Conservation (phyloP, 768 basidiomycete genomes). For the Collybiopsis luxurians region DNA sequence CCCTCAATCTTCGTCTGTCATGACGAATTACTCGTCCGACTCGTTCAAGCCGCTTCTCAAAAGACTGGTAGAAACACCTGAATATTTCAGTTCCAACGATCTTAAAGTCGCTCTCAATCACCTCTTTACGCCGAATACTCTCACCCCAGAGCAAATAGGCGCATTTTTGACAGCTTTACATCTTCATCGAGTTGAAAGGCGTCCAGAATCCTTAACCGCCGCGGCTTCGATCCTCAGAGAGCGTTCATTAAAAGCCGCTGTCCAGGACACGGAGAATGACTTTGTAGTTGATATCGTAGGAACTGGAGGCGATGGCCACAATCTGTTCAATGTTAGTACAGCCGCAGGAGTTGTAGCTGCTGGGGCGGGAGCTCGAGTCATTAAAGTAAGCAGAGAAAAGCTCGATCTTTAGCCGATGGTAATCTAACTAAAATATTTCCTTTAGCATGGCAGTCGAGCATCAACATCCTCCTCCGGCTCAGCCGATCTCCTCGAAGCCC, state of each 20-base stretch:
- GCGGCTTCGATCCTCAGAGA: slow-evolving; percentile 73
- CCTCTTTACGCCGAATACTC: slow-evolving; percentile 62
- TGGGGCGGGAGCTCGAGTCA: slow-evolving; percentile 88
- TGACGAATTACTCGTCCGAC: slow-evolving; percentile 22
- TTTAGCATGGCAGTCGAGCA: slow-evolving; percentile 84
- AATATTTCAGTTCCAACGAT: slow-evolving; percentile 78
- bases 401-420: neutral
- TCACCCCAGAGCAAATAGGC: slow-evolving; percentile 76
- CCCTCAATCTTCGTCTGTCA: neutral
- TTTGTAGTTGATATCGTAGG: slow-evolving; percentile 82
- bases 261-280: slow-evolving; percentile 60
- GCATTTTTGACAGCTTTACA: slow-evolving; percentile 89
- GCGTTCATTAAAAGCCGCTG: slow-evolving; percentile 62
- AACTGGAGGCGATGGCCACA: slow-evolving; percentile 93
- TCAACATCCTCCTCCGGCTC: slow-evolving; percentile 95
- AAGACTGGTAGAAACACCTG: slow-evolving; percentile 78
- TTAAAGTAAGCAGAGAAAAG: slow-evolving; percentile 64
- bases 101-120: slow-evolving; percentile 72
- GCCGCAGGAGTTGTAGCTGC: slow-evolving; percentile 92
- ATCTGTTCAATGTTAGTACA: slow-evolving; percentile 96
- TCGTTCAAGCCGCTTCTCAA: slow-evolving; percentile 78
- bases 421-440: slow-evolving; percentile 10
- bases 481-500: slow-evolving; percentile 85
- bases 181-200: slow-evolving; percentile 71
- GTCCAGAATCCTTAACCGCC: slow-evolving; percentile 74